These are phyloP conservation scores for Bassia scoparia DNA, from an alignment of 148 eudicot genomes.

Conservation along the genomic window DNA sequence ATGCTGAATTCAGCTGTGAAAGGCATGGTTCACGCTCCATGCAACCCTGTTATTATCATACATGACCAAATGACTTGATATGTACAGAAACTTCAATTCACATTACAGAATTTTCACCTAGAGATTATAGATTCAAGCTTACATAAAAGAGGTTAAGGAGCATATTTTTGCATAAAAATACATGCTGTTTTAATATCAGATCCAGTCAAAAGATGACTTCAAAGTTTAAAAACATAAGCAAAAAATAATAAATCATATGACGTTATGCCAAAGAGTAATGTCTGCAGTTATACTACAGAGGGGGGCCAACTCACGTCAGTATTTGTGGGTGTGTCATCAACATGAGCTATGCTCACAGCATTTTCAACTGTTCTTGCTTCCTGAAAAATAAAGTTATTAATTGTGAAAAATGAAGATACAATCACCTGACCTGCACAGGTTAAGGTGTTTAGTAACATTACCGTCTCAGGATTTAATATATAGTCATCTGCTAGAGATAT, in stretches of 20 bases:
- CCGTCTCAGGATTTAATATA: conserved; percentile 45
- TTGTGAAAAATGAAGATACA: conserved; percentile 1
- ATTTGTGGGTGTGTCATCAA: conserved; percentile 39
- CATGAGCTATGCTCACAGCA: conserved; percentile 29
- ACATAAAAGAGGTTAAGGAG: background rate
- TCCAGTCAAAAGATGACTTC: background rate
- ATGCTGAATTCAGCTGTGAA: background rate
- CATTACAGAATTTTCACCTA: background rate
- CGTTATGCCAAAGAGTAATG: background rate
- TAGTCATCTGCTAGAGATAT: conserved; percentile 71
- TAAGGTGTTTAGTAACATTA: conserved; percentile 22
- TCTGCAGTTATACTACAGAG: background rate
- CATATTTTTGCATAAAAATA: background rate
- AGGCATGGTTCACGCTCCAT: background rate
- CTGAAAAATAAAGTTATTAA: conserved; percentile 30
- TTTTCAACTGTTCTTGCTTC: conserved; percentile 45
- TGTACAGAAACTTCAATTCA: background rate
- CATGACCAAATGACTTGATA: background rate
- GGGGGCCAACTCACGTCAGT: conserved; percentile 38
- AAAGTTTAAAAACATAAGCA: too few relatives aligned
- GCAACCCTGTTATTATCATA: background rate
- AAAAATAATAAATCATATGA: background rate
- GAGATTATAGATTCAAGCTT: background rate
- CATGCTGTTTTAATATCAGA: background rate
- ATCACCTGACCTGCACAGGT: background rate